phyloP scores from a whole-genome alignment of 805 yeast genomes.

The Citeromyces matritensis region DNA sequence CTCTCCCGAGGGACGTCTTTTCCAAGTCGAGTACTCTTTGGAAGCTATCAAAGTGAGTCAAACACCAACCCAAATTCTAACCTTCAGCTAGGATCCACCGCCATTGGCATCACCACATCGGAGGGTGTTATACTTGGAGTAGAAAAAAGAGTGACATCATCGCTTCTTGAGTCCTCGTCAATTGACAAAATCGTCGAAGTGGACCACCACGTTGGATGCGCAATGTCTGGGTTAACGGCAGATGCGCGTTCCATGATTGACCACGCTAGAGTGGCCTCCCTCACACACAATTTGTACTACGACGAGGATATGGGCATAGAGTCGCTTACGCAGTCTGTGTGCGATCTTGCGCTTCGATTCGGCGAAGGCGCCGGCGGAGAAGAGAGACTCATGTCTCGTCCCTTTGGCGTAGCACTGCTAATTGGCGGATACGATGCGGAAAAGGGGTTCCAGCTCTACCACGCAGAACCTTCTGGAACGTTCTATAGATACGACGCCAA shows the following conservation, averaged over 20 bases:
- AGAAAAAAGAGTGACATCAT: constrained; percentile 91
- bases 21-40: constrained; percentile 94
- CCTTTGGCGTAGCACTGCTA: constrained; percentile 94
- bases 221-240: constrained; percentile 97
- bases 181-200: constrained; percentile 94
- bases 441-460: constrained; percentile 91
- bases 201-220: constrained; percentile 91
- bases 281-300: constrained; percentile 79
- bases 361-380: constrained; percentile 98
- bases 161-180: constrained; percentile 79
- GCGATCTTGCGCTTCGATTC: constrained; percentile 90
- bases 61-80: not conserved
- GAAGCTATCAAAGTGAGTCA: constrained; percentile 85
- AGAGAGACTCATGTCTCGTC: constrained; percentile 91
- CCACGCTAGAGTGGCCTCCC: constrained; percentile 84
- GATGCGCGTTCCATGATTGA: constrained; percentile 98
- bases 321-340: constrained; percentile 88
- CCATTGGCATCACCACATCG: constrained; percentile 89
- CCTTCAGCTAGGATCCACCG: constrained; percentile 71
- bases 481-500: constrained; percentile 96
- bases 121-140: constrained; percentile 96
- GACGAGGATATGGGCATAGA: constrained; percentile 90
- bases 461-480: constrained; percentile 99
- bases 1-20: constrained; percentile 96
- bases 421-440: constrained; percentile 91